Percentiles rank a stretch among this genome's conserved stretches.
These are phyloP conservation scores for Umbellularia californica DNA, from an alignment of 164 flowering plant genomes.

Conservation along the genomic window DNA sequence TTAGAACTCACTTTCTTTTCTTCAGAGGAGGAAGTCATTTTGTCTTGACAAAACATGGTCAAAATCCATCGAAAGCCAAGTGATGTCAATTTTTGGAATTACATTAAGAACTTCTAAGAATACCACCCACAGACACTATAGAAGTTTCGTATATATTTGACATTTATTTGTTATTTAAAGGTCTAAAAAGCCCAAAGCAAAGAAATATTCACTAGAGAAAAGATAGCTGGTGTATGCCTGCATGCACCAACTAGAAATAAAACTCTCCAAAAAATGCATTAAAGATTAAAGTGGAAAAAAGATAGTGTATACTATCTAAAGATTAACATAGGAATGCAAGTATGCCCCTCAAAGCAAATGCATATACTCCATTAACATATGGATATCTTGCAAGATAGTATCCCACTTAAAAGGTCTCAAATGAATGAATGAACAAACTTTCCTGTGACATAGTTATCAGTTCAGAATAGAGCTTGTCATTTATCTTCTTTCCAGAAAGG, in stretches of 20 bases:
- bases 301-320: neutral
- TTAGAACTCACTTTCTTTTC: constrained; percentile 37
- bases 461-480: no score
- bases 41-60: constrained; percentile 28
- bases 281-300: no score
- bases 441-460: no score
- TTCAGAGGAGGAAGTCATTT: constrained; percentile 35
- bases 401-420: no score
- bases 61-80: neutral
- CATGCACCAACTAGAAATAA: neutral
- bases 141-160: neutral
- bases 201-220: neutral
- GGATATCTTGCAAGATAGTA: no score
- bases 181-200: neutral
- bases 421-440: no score
- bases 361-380: no score
- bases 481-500: no score
- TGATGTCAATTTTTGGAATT: neutral
- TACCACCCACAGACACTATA: neutral
- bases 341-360: neutral
- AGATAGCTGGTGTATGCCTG: neutral
- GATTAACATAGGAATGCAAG: neutral
- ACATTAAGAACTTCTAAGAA: neutral
- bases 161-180: neutral
- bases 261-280: neutral